These are phyloP conservation scores for Lodderomyces beijingensis DNA, from an alignment of 1,139 yeast genomes.

Conservation along the genomic window DNA sequence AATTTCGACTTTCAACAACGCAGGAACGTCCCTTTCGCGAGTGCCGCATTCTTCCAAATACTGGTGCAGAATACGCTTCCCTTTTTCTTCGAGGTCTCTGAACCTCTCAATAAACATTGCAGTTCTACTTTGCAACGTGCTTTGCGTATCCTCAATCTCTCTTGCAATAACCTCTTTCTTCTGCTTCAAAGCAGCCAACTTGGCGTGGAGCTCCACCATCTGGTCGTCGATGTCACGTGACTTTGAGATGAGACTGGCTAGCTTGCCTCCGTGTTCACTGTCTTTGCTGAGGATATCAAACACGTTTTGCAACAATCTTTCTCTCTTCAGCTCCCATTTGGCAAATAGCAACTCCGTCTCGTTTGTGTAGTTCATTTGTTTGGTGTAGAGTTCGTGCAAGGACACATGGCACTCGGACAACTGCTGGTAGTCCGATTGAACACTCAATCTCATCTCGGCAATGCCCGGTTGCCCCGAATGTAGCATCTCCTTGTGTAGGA, in stretches of 20 bases:
- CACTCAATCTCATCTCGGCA: constrained; percentile 22
- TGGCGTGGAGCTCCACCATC: constrained; percentile 37
- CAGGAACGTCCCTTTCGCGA: too few species aligned
- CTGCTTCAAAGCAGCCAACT: constrained; percentile 29
- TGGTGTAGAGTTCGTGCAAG: constrained; percentile 44
- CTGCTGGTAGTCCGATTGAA: constrained; percentile 27
- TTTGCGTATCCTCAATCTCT: constrained; percentile 49
- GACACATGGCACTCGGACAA: constrained; percentile 43
- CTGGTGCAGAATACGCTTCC: constrained; percentile 28
- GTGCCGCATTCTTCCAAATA: constrained; percentile 22
- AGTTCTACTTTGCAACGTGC: constrained; percentile 50
- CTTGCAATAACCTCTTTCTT: constrained; percentile 33
- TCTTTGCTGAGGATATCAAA: constrained; percentile 37
- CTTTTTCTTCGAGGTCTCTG: constrained; percentile 36
- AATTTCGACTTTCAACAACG: too few species aligned
- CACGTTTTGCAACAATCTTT: constrained; percentile 31
- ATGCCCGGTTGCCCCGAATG: constrained; percentile 32
- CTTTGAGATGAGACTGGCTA: constrained; percentile 34
- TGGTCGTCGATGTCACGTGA: constrained; percentile 35
- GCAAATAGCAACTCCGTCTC: constrained; percentile 31
- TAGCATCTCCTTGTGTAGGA: constrained; percentile 14
- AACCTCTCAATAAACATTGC: constrained; percentile 41
- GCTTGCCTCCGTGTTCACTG: constrained; percentile 43
- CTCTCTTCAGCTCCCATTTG: constrained; percentile 43
- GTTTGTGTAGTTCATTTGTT: constrained; percentile 25